Evolutionary conservation across 208 protist genomes (phyloP), one percentile per base, ranked within the genome.

Genomic region (Herpetomonas samuelpessoai): DNA sequence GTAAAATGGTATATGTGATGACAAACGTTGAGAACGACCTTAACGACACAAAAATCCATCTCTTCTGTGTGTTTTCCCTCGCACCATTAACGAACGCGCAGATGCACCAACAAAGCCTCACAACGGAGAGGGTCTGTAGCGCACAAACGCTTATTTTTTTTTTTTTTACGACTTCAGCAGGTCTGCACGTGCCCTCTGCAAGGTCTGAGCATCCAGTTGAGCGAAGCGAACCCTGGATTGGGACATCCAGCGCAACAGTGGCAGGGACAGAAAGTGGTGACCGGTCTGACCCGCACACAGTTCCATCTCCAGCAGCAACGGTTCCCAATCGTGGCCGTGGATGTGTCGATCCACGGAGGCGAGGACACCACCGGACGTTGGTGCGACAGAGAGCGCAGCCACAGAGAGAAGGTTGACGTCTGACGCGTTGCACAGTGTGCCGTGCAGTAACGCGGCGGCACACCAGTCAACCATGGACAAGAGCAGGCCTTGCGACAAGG

Each of bases 381-480:
- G 31, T 35, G 71, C 52, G 46, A 94, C 48, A 0, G 70, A 65
- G 10, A 94, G 61, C 10, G 74, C 74, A 10, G 60, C 71, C 44
- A 92, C 58, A 9, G 82, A 88, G 44, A 85, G 31, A 9, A 79
- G 60, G 51, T 92, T 76, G 2, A 87, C 57, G 22, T 81, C 73
- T 26, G 55, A 57, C 14, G 71, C 69, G 9, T 53, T 70, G 14
- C 59, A 52, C 19, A 81, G 53, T 10, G 56, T 60, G 7, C 59
- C 73, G 19, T 72, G 48, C 9, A 76, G 50, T 6, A 88, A 65
- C 39, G 81, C 39, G n/a, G 45, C 44, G 27, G 65, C 68, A 39
- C 70, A 77, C 3, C 71, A 19, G 18, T 48, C 44, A 6, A 48
- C 19, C 16, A 22, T 6, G 16, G 44, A 48, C 16, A 48, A 22